These are phyloP conservation scores for Zelopaecilomyces penicillatus DNA, from an alignment of 2,329 filamentous ascomycete species.

Conservation along the genomic window DNA sequence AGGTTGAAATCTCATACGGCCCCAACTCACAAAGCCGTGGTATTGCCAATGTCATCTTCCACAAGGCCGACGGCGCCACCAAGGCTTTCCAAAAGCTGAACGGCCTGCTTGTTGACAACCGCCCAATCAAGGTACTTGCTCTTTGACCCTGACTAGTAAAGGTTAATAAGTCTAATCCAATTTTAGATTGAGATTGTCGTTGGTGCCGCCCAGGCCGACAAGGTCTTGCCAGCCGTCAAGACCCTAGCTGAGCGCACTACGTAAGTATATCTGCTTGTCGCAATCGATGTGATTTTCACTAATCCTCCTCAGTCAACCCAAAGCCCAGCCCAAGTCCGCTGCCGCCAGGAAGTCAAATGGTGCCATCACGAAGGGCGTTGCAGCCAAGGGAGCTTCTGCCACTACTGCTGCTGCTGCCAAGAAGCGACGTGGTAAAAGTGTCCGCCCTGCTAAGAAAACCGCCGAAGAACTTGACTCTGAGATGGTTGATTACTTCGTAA, in stretches of 20 bases:
- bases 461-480: conserved; percentile 92
- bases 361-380: conserved; percentile 24
- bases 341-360: conserved; percentile 60
- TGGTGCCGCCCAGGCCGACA: conserved; percentile 62
- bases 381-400: conserved; percentile 31
- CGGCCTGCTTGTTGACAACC: conserved; percentile 80
- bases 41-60: conserved; percentile 83
- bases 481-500: conserved; percentile 90
- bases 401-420: conserved; percentile 43
- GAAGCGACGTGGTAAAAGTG: conserved; percentile 49
- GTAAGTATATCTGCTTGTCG: conserved; percentile 30
- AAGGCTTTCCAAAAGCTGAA: conserved; percentile 81
- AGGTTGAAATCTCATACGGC: conserved; percentile 84
- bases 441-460: conserved; percentile 74
- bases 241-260: conserved; percentile 76
- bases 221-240: conserved; percentile 57
- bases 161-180: background rate
- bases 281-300: background rate
- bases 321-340: conserved; percentile 67
- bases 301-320: conserved; percentile 19
- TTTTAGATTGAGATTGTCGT: conserved; percentile 81
- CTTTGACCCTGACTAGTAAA: no score
- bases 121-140: conserved; percentile 69
- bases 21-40: conserved; percentile 87
- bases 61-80: conserved; percentile 69